These are phyloP conservation scores for Pichia sp. DNA, from an alignment of 1,139 yeast genomes.

Conservation along the genomic window DNA sequence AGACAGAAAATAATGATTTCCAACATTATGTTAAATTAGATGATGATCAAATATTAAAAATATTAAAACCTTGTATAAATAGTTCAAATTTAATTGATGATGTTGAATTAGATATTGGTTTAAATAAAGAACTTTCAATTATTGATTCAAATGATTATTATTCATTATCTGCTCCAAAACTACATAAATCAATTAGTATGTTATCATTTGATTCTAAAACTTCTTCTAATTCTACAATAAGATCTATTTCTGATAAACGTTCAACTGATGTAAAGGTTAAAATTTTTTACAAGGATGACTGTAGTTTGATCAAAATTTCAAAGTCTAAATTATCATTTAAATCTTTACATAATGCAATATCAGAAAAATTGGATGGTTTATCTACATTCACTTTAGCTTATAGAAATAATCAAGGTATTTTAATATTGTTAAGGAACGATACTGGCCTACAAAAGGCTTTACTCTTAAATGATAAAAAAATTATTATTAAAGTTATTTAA, in stretches of 20 bases:
- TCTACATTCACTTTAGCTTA: conserved; percentile 16
- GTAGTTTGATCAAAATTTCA: conserved; percentile 15
- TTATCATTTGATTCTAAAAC: conserved; percentile 6
- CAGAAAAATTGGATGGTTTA: conserved; percentile 12
- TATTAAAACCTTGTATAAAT: conserved; percentile 8
- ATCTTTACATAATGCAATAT: conserved; percentile 15
- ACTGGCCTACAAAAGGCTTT: conserved; percentile 9
- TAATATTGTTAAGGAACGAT: conserved; percentile 12
- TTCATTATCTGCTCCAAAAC: conserved; percentile 1
- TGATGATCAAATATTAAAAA: conserved; percentile 14
- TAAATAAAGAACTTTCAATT: too few species aligned
- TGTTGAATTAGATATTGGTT: not conserved
- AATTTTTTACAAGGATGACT: conserved; percentile 18
- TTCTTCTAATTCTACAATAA: conserved; percentile 6
- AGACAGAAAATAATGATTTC: conserved; percentile 9
- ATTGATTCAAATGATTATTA: not conserved
- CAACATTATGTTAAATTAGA: conserved; percentile 13
- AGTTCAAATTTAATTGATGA: not conserved
- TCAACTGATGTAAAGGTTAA: conserved; percentile 7
- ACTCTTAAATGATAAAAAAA: conserved; percentile 3
- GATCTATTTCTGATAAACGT: not conserved
- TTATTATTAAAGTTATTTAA: conserved; percentile 12
- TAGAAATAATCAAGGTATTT: conserved; percentile 15
- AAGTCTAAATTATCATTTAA: conserved; percentile 11
- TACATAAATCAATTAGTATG: not conserved